Conservation (phyloP, 164 flowering plant species). For the Vitis rupestris region DNA sequence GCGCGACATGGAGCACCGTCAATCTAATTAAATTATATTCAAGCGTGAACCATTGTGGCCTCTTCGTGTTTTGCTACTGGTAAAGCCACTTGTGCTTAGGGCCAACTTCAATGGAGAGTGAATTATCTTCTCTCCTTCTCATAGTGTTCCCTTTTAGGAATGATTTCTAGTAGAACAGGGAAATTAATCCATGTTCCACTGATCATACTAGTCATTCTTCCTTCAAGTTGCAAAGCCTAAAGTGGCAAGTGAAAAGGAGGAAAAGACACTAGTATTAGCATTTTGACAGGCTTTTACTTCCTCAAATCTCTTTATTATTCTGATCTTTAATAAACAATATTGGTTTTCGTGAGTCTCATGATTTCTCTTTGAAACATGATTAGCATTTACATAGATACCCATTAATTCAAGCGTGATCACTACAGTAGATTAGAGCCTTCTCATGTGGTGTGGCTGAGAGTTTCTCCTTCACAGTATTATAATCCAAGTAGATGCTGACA, state of each 20-base stretch:
- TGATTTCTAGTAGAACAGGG: background rate
- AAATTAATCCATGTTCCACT: background rate
- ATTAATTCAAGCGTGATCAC: background rate
- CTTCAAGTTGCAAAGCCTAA: background rate
- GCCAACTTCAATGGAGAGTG: background rate
- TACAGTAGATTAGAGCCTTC: background rate
- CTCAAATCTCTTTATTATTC: background rate
- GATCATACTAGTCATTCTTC: background rate
- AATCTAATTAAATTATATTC: background rate
- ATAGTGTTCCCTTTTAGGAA: background rate
- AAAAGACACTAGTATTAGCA: background rate
- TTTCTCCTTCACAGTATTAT: background rate
- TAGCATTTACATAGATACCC: slow-evolving; percentile 11
- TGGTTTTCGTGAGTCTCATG: slow-evolving; percentile 12
- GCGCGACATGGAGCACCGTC: background rate
- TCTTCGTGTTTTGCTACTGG: background rate
- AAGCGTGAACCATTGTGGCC: background rate
- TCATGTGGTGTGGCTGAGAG: slow-evolving; percentile 9
- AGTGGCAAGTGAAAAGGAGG: background rate
- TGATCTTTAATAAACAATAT: slow-evolving; percentile 1
- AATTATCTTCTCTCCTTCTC: too few species aligned
- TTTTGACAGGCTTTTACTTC: too few species aligned
- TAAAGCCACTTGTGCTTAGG: background rate
- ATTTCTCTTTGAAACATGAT: slow-evolving; percentile 20
- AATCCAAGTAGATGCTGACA: slow-evolving; percentile 10